These are phyloP conservation scores for Tricholomella constricta DNA, from an alignment of 768 basidiomycete genomes.

Conservation along the genomic window DNA sequence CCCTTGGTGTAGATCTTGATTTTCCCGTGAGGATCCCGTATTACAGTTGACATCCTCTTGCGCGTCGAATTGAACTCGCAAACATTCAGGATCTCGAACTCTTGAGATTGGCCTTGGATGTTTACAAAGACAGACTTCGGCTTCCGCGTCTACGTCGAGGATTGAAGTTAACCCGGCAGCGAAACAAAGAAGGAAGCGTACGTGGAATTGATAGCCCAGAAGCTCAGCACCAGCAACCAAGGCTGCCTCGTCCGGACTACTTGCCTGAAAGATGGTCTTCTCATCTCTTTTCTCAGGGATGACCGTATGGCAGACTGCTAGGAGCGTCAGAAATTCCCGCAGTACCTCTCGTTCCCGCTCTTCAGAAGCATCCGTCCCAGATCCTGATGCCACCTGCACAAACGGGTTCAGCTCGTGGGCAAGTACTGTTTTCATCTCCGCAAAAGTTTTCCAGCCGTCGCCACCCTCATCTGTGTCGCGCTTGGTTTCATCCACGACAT, in stretches of 20 bases:
- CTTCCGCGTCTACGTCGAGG: constrained; percentile 73
- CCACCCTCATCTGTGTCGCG: constrained; percentile 60
- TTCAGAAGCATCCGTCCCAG: constrained; percentile 26
- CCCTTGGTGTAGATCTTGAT: constrained; percentile 97
- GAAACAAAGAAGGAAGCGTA: constrained; percentile 40
- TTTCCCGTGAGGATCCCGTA: constrained; percentile 83
- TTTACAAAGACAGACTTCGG: constrained; percentile 94
- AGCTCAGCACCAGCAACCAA: constrained; percentile 92
- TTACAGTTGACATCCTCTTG: constrained; percentile 96
- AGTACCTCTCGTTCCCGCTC: constrained; percentile 55
- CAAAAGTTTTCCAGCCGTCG: constrained; percentile 79
- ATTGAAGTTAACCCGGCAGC: neutral
- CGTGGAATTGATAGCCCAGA: constrained; percentile 92
- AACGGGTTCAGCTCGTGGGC: constrained; percentile 63
- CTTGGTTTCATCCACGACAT: constrained; percentile 85
- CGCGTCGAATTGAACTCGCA: constrained; percentile 99
- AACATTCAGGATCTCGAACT: constrained; percentile 92
- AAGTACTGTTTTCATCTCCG: constrained; percentile 62
- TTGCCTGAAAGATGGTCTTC: constrained; percentile 94
- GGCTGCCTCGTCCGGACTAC: constrained; percentile 97
- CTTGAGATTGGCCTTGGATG: constrained; percentile 66
- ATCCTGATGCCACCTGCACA: constrained; percentile 43
- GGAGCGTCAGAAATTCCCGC: constrained; percentile 74
- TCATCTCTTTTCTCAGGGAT: constrained; percentile 90
- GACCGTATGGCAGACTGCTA: constrained; percentile 97